These are phyloP conservation scores for Aquilaria malaccensis DNA, from an alignment of 345 rosid genomes.

Conservation along the genomic window DNA sequence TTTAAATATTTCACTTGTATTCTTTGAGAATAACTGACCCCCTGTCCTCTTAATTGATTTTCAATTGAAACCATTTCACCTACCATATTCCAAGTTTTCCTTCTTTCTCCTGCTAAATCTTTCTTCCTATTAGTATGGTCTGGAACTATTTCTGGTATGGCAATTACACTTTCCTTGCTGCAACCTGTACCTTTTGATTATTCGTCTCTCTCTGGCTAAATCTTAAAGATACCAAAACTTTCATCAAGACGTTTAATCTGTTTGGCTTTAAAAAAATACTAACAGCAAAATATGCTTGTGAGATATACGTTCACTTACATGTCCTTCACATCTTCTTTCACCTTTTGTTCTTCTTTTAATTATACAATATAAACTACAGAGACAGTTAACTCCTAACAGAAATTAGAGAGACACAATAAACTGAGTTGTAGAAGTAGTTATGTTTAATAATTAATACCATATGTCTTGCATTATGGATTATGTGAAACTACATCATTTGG, in stretches of 20 bases:
- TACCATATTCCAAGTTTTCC: conserved; percentile 2
- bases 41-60: conserved; percentile 19
- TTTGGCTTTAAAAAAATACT: not conserved
- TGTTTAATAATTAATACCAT: too few species aligned
- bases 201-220: conserved; percentile 1
- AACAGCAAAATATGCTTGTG: not conserved
- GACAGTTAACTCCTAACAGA: not conserved
- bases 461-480: not conserved
- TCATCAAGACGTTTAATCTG: not conserved
- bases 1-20: conserved; percentile 12
- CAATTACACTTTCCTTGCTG: not conserved
- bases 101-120: not conserved
- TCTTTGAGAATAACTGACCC: conserved; percentile 13
- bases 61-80: conserved; percentile 17
- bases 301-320: conserved; percentile 3
- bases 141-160: not conserved
- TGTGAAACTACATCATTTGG: not conserved
- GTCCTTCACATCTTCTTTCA: not conserved
- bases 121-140: not conserved
- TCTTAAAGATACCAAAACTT: not conserved
- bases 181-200: not conserved
- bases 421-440: too few species aligned
- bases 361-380: conserved; percentile 7
- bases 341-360: not conserved
- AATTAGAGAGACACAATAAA: not conserved